Base-by-base conservation (phyloP, 192 early-diverging fungal genomes). In the Coemansia sp. region DNA sequence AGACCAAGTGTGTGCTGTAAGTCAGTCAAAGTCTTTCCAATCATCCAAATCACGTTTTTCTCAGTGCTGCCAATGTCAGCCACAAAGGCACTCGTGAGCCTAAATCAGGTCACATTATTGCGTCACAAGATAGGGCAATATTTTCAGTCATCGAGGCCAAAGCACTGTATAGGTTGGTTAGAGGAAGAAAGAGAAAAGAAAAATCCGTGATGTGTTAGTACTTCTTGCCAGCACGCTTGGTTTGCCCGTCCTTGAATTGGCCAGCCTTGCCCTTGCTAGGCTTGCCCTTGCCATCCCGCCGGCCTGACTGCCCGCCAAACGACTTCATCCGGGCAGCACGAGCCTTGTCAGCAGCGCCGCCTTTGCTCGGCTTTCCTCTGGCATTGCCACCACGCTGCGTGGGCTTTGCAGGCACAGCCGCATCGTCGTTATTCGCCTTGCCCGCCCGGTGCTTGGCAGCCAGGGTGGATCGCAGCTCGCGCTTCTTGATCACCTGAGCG, bases 401-500 rank as follows among this genome's bases (percentile, higher is more conserved):
- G 33, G 56, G 56, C 56, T 20, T 58, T 33, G 21, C 31, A 36
- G 56, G 56, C 34, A 16, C 33, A 5, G 18, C 34, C 56, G 26
- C 35, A 16, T 60, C 65, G 9, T 59, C 65, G 7, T 31, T 14
- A 28, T 18, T 36, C 21, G 23, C 36, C 39, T 62, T 63, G 11
- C 28, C 33, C 4, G 43, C 51, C 8, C 50, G 67, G n/a, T 57
- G 60, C 55, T 43, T 69, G 9, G 53, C 42, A 18, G 60, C 61
- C 8, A 74, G 59, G 9, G 63, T 58, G 23, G 63, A 62, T 21
- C 79, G 38, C 53, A 88, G 84, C 23, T 87, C 73, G 31, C 92
- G 85, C 63, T 87, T 84, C 76, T 91, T 89, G 40, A 94, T 65
- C 26, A 96, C 85, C 62, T 88, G 84, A 24, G 82, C 83, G 69